Evolutionary conservation across 148 eudicot species (phyloP).

Genomic region (Chenopodium suecicum): DNA sequence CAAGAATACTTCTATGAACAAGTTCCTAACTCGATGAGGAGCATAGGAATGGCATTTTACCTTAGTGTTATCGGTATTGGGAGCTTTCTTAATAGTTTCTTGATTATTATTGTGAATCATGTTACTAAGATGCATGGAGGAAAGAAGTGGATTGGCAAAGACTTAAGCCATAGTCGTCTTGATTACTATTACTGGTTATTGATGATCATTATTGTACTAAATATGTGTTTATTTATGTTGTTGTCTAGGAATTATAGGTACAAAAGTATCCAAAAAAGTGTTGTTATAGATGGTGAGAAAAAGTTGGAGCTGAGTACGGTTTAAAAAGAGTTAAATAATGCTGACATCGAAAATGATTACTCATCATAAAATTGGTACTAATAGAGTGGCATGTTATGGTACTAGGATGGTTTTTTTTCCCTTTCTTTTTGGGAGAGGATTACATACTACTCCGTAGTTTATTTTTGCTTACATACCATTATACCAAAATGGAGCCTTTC

Average conservation of each 20-base stretch:
- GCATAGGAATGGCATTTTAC: conserved; percentile 62
- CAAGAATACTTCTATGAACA: conserved; percentile 72
- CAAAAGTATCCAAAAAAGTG: conserved; percentile 35
- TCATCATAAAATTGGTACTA: too few relatives aligned
- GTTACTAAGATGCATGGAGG: conserved; percentile 36
- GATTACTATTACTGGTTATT: conserved; percentile 50
- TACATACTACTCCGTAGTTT: too few relatives aligned
- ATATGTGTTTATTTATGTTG: conserved; percentile 27
- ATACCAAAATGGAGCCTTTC: too few relatives aligned
- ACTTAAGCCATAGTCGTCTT: conserved; percentile 39
- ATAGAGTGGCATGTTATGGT: too few relatives aligned
- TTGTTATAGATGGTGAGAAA: neutral
- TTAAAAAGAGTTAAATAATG: neutral
- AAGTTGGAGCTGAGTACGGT: neutral
- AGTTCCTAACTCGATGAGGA: conserved; percentile 68
- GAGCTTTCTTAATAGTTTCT: conserved; percentile 38
- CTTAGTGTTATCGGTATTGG: conserved; percentile 54
- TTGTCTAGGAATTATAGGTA: conserved; percentile 35
- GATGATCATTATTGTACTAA: conserved; percentile 23
- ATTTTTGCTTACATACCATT: too few relatives aligned
- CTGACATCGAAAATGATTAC: too few relatives aligned
- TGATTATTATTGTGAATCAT: conserved; percentile 38
- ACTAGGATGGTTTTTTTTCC: too few relatives aligned
- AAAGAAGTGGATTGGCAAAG: conserved; percentile 48
- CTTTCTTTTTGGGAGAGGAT: too few relatives aligned